Conservation (phyloP, 2,329 filamentous ascomycete genomes). For the Cercospora brassicicola region DNA sequence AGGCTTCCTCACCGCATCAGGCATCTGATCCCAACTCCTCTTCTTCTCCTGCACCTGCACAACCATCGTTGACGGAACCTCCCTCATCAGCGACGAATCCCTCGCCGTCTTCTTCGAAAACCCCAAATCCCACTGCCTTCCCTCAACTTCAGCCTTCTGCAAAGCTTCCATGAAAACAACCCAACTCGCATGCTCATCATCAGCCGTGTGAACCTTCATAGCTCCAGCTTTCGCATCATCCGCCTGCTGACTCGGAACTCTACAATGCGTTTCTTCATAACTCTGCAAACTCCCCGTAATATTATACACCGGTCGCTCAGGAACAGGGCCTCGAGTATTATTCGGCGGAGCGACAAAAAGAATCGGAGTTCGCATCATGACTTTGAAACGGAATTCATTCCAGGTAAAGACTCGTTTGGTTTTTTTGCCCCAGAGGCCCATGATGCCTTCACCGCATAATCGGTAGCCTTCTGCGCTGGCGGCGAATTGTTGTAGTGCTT, state of each 20-base stretch:
- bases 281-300: slow-evolving; percentile 5
- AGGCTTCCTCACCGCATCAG: slow-evolving; percentile 14
- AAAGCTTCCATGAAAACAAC: slow-evolving; percentile 14
- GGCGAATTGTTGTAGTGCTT: slow-evolving; percentile 18
- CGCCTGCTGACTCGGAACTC: neutral
- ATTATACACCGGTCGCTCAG: neutral
- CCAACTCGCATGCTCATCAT: slow-evolving; percentile 19
- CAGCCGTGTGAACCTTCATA: slow-evolving; percentile 10
- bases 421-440: slow-evolving; percentile 16
- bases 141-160: slow-evolving; percentile 14
- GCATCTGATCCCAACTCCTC: slow-evolving; percentile 22
- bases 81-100: neutral
- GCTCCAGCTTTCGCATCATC: slow-evolving; percentile 6
- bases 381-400: slow-evolving; percentile 19
- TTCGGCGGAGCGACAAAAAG: slow-evolving; percentile 12
- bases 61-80: neutral
- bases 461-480: slow-evolving; percentile 20
- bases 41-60: slow-evolving; percentile 17
- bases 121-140: slow-evolving; percentile 9
- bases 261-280: slow-evolving; percentile 7
- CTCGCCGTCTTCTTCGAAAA: neutral
- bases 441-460: slow-evolving; percentile 16
- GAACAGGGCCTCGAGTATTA: slow-evolving; percentile 12
- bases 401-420: slow-evolving; percentile 13
- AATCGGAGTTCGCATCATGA: slow-evolving; percentile 16